Conservation (phyloP, 441 rosid genomes). For the Jatropha podagrica region DNA sequence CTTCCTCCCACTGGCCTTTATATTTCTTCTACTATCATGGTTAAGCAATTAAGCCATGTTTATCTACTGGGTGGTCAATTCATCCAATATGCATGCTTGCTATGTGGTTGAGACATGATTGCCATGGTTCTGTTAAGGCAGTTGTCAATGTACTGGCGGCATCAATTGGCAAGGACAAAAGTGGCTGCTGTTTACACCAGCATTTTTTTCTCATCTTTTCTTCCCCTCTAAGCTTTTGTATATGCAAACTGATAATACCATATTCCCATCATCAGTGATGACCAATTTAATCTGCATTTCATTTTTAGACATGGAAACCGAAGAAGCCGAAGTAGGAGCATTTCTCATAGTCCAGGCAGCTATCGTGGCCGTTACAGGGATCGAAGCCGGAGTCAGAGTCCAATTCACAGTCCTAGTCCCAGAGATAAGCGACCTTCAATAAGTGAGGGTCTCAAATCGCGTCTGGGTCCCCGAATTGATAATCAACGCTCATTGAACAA, state of each 20-base stretch:
- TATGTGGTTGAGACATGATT: background rate
- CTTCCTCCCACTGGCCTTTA: background rate
- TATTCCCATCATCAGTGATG: background rate
- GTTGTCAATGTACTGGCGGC: background rate
- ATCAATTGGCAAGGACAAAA: background rate
- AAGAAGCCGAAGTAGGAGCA: slow-evolving; percentile 54
- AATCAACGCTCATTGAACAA: slow-evolving; percentile 36
- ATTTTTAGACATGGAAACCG: slow-evolving; percentile 48
- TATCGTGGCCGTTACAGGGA: slow-evolving; percentile 48
- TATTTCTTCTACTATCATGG: background rate
- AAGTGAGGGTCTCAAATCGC: slow-evolving; percentile 71
- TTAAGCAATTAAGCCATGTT: background rate
- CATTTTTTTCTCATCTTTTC: background rate
- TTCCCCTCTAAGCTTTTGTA: background rate
- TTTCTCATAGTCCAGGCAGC: slow-evolving; percentile 59
- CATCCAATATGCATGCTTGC: background rate
- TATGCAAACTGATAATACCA: slow-evolving; percentile 2
- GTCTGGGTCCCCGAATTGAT: slow-evolving; percentile 59
- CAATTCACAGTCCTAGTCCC: slow-evolving; percentile 59
- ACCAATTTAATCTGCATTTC: slow-evolving; percentile 11
- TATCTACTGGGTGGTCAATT: background rate
- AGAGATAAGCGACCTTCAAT: slow-evolving; percentile 54
- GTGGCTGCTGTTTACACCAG: background rate
- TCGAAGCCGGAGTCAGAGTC: slow-evolving; percentile 58
- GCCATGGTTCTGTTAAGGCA: background rate